Evolutionary conservation across 169 alveolate genomes (phyloP).

Genomic region (Plasmodium knowlesi): DNA sequence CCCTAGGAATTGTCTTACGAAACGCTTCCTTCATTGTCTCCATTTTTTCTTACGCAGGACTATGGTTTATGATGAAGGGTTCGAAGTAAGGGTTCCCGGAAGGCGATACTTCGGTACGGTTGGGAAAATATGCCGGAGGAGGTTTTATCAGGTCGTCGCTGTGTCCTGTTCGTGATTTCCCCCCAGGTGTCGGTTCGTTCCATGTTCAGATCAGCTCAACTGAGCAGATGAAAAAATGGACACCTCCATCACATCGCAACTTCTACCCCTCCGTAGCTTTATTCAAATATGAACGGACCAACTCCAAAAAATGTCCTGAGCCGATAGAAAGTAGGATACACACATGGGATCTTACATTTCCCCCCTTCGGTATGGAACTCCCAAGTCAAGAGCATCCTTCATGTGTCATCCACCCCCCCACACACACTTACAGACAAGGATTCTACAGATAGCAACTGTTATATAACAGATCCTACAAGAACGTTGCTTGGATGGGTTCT

Average conservation of each 20-base stretch:
- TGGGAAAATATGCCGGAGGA: not conserved
- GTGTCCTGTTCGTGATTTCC: not conserved
- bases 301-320: conserved; percentile 5
- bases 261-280: not conserved
- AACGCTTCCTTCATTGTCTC: not conserved
- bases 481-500: conserved; percentile 78
- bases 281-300: conserved; percentile 27
- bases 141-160: not conserved
- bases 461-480: conserved; percentile 56
- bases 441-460: conserved; percentile 3
- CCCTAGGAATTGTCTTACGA: too few species aligned
- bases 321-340: conserved; percentile 25
- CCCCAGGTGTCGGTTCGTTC: not conserved
- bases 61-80: conserved; percentile 89
- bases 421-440: conserved; percentile 5
- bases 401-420: not conserved
- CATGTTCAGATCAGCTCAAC: not conserved
- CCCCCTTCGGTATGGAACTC: not conserved
- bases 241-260: not conserved
- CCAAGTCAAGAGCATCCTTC: not conserved
- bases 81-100: conserved; percentile 77
- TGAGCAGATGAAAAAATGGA: not conserved
- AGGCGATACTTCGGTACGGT: conserved; percentile 74
- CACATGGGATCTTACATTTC: not conserved
- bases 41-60: conserved; percentile 76